Conservation (phyloP, 495 filamentous ascomycete genomes). For the Opeltia flavorubescens region DNA sequence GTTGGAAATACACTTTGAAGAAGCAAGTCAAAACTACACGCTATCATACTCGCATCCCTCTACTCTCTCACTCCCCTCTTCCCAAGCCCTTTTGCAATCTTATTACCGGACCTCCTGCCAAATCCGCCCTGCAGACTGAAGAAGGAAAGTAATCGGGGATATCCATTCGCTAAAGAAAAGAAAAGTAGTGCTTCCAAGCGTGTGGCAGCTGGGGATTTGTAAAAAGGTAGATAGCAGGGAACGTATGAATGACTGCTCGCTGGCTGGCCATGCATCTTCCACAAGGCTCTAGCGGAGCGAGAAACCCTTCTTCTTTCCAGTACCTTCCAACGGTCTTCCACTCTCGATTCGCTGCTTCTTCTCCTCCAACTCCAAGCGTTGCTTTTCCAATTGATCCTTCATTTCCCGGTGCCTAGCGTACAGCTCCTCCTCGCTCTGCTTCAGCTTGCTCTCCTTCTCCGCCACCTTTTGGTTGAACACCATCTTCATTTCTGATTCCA, state of each 20-base stretch:
- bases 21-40: conserved; percentile 1
- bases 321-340: conserved; percentile 89
- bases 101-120: not conserved
- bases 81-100: not conserved
- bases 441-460: conserved; percentile 98
- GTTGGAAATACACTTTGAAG: not conserved
- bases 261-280: not conserved
- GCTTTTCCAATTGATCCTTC: conserved; percentile 96
- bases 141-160: conserved; percentile 1
- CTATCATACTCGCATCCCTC: not conserved
- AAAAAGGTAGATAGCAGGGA: not conserved
- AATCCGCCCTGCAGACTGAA: conserved; percentile 2
- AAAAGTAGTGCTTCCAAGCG: not conserved
- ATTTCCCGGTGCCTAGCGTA: conserved; percentile 97
- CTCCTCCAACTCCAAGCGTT: conserved; percentile 87
- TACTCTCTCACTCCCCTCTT: not conserved
- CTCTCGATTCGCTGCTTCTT: conserved; percentile 91
- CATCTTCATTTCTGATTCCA: conserved; percentile 99
- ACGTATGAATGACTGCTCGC: not conserved
- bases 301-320: conserved; percentile 90
- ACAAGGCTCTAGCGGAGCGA: conserved; percentile 49
- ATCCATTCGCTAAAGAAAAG: conserved; percentile 5
- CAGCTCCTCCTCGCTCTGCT: conserved; percentile 96
- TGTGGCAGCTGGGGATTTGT: not conserved
- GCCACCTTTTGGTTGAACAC: conserved; percentile 99